Base-by-base conservation (phyloP, 129 eudicot genomes). In the Glebionis coronaria region DNA sequence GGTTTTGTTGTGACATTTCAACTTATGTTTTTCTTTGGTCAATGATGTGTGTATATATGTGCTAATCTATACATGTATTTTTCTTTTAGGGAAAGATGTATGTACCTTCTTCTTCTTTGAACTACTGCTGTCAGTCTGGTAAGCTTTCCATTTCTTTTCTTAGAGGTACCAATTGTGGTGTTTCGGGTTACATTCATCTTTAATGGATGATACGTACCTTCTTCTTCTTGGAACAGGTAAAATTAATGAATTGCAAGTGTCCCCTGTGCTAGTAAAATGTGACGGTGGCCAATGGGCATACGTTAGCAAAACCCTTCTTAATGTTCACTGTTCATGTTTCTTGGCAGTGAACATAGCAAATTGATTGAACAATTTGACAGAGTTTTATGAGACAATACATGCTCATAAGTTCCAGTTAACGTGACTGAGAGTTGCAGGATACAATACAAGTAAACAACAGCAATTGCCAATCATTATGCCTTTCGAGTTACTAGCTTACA, bases 71-170 rank as follows among this genome's bases (percentile, higher is more conserved):
- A 44, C 5, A 6, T 72, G 4, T 73, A 2, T 49, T 40, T 57
- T 51, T 15, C 49, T 55, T 82, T n/a, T 63, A 93, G 97, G 99
- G 95, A 49, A 93, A 93, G 74, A 84, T 93, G 97, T n/a, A n/a
- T n/a, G n/a, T 93, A 93, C 75, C 93, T 93, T 51, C 92, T 93
- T 28, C 95, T 93, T 46, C 95, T 93, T 57, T 97, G 99, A 56
- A 93, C 99, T 11, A 93, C 99, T 45, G 99, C 99, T 31, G 82
- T 93, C n/a, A 93, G 99, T 68, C 84, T 93, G 80, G 99, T 91
- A 71, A 79, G 90, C 18, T 67, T 50, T 1, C 13, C 25, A 23
- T 8, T 20, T 28, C 28, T 25, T 47, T 12, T 13, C 44, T 25
- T 7, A 49, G 16, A 49, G 20, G 16, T 35, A 9, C 9, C 40